Evolutionary conservation across 2,329 filamentous ascomycete species (phyloP), one percentile per base, ranked within the genome.

Genomic region (Microcyclosporella mali): DNA sequence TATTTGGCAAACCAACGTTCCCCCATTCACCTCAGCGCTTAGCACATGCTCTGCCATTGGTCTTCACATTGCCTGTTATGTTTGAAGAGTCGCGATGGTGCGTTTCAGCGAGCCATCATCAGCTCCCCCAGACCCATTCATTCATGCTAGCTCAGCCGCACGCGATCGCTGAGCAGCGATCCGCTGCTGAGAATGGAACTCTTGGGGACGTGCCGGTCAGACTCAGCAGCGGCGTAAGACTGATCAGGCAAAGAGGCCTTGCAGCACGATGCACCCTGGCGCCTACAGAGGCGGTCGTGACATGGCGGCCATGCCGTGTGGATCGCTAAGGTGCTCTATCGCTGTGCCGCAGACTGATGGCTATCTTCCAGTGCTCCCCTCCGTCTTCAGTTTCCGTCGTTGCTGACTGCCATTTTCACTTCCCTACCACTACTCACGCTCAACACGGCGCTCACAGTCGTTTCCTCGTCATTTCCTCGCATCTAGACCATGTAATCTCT

Each of bases 31-130:
- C 21, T 25, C 21, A 25, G 21, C 21, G 21, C 21, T 25, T 25
- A 25, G 21, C 4, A 25, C 4, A 6, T 25, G 6, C 9, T 9
- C 21, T 25, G 21, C 21, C 4, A 25, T 25, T 25, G 21, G 21
- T 25, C 21, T 25, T 25, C 21, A 34, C 10, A 17, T 6, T 34
- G 16, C 10, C 33, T 34, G 33, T 34, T 14, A 8, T 15, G 33
- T 34, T 17, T 34, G n/a, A 31, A 33, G 7, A 40, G 37, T 17
- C 37, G 37, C 37, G 27, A 34, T 34, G 14, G 33, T 16, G 30
- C 15, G 33, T 34, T 34, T 34, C 33, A 34, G 18, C 10, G 14
- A 8, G 8, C 14, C 27, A 11, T 27, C 6, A 10, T 7, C 35
- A 15, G 37, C 14, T 12, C 18, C 25, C 29, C n/a, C 14, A 18